Conservation (phyloP, 169 alveolate genomes). For the Plasmodium vivax region DNA sequence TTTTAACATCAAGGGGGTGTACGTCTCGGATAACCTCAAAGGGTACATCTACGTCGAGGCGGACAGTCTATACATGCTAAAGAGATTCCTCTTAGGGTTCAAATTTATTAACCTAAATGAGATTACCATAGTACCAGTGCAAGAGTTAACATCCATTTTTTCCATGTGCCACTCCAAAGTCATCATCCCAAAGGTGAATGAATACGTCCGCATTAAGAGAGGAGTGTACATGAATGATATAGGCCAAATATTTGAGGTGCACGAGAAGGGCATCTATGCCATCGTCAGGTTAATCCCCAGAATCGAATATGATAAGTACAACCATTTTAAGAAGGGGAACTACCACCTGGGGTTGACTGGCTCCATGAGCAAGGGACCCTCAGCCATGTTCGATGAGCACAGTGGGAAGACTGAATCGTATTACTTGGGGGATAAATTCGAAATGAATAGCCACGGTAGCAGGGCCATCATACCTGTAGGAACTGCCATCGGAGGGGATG, state of each 20-base stretch:
- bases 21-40: slow-evolving; percentile 85
- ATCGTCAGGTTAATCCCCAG: slow-evolving; percentile 87
- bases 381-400: slow-evolving; percentile 7
- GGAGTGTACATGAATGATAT: slow-evolving; percentile 88
- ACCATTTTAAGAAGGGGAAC: slow-evolving; percentile 3
- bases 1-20: slow-evolving; percentile 85
- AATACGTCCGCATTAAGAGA: slow-evolving; percentile 86
- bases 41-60: slow-evolving; percentile 89
- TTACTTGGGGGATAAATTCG: slow-evolving; percentile 7
- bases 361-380: not conserved
- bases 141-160: slow-evolving; percentile 87
- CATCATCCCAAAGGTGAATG: slow-evolving; percentile 84
- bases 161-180: slow-evolving; percentile 84
- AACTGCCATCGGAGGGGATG: not conserved
- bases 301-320: slow-evolving; percentile 70
- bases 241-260: slow-evolving; percentile 88
- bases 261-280: slow-evolving; percentile 84
- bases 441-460: not conserved
- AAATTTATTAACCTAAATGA: slow-evolving; percentile 82
- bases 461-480: not conserved
- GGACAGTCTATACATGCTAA: slow-evolving; percentile 83
- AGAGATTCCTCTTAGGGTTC: slow-evolving; percentile 85
- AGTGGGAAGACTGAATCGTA: not conserved
- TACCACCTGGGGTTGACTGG: not conserved
- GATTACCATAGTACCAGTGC: slow-evolving; percentile 86